Evolutionary conservation across 805 yeast species (phyloP).

Genomic region (Candida rishiriensis): DNA sequence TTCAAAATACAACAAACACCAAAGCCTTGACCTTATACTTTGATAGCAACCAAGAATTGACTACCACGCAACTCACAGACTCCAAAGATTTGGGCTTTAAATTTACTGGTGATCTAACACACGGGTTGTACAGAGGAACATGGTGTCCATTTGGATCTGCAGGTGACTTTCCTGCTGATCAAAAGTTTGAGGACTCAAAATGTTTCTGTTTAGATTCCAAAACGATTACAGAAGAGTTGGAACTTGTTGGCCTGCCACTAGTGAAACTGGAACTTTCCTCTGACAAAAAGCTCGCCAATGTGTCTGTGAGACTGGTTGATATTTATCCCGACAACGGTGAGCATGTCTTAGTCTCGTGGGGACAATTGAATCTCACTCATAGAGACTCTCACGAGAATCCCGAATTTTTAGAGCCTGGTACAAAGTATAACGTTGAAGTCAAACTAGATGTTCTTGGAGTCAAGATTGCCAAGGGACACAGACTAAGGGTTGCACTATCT

Average conservation of each 20-base stretch:
- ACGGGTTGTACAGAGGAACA: conserved; percentile 42
- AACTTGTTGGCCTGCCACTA: conserved; percentile 36
- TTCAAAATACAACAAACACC: conserved; percentile 13
- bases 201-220: conserved; percentile 34
- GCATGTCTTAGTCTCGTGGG: conserved; percentile 40
- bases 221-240: conserved; percentile 18
- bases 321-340: conserved; percentile 35
- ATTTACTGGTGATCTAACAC: conserved; percentile 33
- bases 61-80: background rate
- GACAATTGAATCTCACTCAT: conserved; percentile 40
- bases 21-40: conserved; percentile 13
- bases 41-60: conserved; percentile 9
- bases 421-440: conserved; percentile 31
- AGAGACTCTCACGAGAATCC: conserved; percentile 39
- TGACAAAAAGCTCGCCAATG: conserved; percentile 35
- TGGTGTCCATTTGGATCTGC: conserved; percentile 43
- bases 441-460: conserved; percentile 39
- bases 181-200: conserved; percentile 38
- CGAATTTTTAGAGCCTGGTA: conserved; percentile 26
- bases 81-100: conserved; percentile 12
- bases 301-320: conserved; percentile 37
- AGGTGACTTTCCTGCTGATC: conserved; percentile 45
- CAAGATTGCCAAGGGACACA: conserved; percentile 33
- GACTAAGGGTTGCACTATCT: conserved; percentile 36
- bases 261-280: conserved; percentile 30